Percentiles rank a stretch among this genome's conserved stretches.
Conservation (phyloP, 164 flowering plant species). For the Cinnamomum micranthum region DNA sequence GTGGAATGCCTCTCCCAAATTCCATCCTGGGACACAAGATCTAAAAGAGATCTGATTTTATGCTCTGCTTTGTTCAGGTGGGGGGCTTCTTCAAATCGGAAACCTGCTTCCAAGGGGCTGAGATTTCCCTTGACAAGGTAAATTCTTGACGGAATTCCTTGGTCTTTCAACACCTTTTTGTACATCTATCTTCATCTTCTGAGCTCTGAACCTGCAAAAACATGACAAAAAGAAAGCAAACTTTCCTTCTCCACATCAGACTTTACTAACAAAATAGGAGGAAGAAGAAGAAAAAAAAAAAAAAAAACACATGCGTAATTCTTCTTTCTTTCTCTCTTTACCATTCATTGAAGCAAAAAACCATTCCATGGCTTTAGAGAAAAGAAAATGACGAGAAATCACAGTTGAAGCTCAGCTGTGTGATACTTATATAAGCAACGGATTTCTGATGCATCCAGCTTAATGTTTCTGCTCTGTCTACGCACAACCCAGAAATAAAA, state of each 20-base stretch:
- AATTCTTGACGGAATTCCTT: not conserved
- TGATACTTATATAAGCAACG: not conserved
- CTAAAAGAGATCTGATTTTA: slow-evolving; percentile 6
- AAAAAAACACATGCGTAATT: not conserved
- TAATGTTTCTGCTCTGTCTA: not conserved
- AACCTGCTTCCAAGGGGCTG: not conserved
- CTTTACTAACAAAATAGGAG: too few species aligned
- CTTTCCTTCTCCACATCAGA: not conserved
- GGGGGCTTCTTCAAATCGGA: not conserved
- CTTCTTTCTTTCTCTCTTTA: not conserved
- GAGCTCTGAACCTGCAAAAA: not conserved
- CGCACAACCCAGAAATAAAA: not conserved
- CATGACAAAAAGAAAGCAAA: not conserved
- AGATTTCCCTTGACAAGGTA: not conserved
- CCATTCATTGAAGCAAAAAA: too few species aligned
- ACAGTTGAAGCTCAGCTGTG: not conserved
- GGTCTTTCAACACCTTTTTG: slow-evolving; percentile 1
- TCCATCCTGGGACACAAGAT: slow-evolving; percentile 13
- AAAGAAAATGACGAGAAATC: not conserved
- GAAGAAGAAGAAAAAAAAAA: not conserved
- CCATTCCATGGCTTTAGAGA: not conserved
- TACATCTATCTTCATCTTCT: not conserved
- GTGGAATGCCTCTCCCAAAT: slow-evolving; percentile 6
- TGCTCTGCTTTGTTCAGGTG: not conserved
- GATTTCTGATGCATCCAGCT: not conserved